Conservation (phyloP, 371 early-diverging fungal genomes). For the Mortierella sp. region DNA sequence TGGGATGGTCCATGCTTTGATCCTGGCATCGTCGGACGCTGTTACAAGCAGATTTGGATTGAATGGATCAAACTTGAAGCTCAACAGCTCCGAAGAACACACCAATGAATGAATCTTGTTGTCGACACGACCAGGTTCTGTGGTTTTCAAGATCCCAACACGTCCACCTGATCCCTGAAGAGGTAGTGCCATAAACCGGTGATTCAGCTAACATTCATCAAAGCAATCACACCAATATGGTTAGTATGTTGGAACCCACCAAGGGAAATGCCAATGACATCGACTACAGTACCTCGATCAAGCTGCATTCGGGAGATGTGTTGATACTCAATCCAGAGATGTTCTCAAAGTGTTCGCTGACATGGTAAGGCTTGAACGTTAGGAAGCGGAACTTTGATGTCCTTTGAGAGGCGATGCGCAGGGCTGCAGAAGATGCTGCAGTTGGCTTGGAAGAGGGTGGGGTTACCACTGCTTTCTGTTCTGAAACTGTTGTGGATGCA, state of each 20-base stretch:
- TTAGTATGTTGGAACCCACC: too few species aligned
- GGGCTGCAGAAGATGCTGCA: constrained; percentile 20
- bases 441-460: constrained; percentile 18
- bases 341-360: constrained; percentile 72
- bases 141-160: constrained; percentile 72
- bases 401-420: constrained; percentile 33
- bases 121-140: constrained; percentile 77
- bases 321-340: constrained; percentile 69
- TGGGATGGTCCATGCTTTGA: constrained; percentile 81
- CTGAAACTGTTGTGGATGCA: background rate
- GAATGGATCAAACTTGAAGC: constrained; percentile 81
- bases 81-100: constrained; percentile 65
- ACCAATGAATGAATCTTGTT: constrained; percentile 67
- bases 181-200: constrained; percentile 74
- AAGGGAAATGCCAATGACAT: background rate
- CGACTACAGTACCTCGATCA: constrained; percentile 62
- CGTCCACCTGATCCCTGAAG: constrained; percentile 86
- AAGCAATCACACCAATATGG: background rate
- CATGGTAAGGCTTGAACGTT: constrained; percentile 69
- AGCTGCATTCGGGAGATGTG: constrained; percentile 73
- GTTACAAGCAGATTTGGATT: constrained; percentile 67
- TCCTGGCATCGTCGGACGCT: constrained; percentile 76
- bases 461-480: background rate
- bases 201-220: constrained; percentile 55
- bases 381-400: constrained; percentile 77